Evolutionary conservation across 2,329 filamentous ascomycete species (phyloP), one percentile per base, ranked within the genome.

Genomic region (Alternaria brassicicola): DNA sequence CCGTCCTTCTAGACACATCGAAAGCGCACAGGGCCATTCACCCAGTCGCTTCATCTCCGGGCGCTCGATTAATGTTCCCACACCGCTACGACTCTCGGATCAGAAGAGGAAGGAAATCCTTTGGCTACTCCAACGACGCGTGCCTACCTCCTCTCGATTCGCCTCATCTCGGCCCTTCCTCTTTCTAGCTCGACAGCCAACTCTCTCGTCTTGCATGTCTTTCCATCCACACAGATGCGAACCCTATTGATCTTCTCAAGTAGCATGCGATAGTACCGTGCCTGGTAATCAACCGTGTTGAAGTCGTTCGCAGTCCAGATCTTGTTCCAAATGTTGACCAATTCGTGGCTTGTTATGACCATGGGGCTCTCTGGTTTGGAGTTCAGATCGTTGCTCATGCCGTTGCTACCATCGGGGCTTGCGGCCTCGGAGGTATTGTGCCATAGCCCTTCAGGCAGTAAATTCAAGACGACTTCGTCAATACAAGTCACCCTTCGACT

Each of bases 241-340:
- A 77, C 74, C 50, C 57, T 63, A 46, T 63, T 63, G 47, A 77
- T 73, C 48, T 63, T 65, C 52, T 73, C 68, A 3, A 77, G 58
- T 38, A 77, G 45, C 0, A 60, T 48, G 17, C 64, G 63, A 36
- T 75, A 75, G 15, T 69, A 55, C 6, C 54, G 50, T 15, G 68
- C 68, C 46, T 47, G 45, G n/a, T 48, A 30, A 5, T 57, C 55
- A 7, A 45, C 35, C 19, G 50, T 46, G 13, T 70, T 71, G 43
- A 62, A 67, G 13, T 69, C 67, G n/a, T 69, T 67, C 4, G 64
- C 68, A 25, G 62, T 53, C 75, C 75, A 77, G 3, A 77, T 69
- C 42, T 64, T 70, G 30, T 70, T 67, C 74, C 74, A 77, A 23
- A 77, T 69, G 36, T 71, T 64, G 2, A 74, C 56, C 5, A 77